Evolutionary conservation across 176 grass and related monocot species (phyloP).

Genomic region (Carex scoparia): DNA sequence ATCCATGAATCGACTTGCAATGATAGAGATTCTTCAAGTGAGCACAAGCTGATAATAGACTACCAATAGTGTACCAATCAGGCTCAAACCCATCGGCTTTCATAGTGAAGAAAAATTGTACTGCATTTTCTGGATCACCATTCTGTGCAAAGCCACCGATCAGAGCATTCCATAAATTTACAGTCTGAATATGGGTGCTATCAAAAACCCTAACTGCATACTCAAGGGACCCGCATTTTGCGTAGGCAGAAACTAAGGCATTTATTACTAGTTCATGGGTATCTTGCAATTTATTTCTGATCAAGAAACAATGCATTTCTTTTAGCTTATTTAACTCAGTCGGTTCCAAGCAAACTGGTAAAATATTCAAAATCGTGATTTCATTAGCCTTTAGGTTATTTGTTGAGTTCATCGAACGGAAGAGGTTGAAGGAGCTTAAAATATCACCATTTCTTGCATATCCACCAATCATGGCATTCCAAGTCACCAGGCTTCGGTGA

Average conservation of each 20-base stretch:
- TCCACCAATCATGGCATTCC: slow-evolving; percentile 51
- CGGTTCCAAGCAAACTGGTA: slow-evolving; percentile 28
- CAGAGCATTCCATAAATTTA: slow-evolving; percentile 51
- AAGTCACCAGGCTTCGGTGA: slow-evolving; percentile 42
- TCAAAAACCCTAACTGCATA: slow-evolving; percentile 33
- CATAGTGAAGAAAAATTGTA: slow-evolving; percentile 47
- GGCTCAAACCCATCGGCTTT: slow-evolving; percentile 22
- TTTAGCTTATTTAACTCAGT: slow-evolving; percentile 33
- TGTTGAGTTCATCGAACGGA: slow-evolving; percentile 37
- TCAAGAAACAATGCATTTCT: slow-evolving; percentile 46
- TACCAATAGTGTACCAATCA: slow-evolving; percentile 56
- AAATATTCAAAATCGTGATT: slow-evolving; percentile 47
- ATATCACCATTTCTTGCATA: slow-evolving; percentile 39
- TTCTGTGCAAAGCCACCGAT: slow-evolving; percentile 50
- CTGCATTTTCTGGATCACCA: slow-evolving; percentile 8
- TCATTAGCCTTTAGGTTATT: slow-evolving; percentile 33
- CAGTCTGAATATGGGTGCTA: slow-evolving; percentile 26
- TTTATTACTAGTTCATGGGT: slow-evolving; percentile 40
- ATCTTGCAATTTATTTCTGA: slow-evolving; percentile 37
- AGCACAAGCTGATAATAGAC: slow-evolving; percentile 47
- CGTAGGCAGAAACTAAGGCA: slow-evolving; percentile 51
- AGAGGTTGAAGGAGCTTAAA: slow-evolving; percentile 25
- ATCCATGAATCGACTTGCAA: slow-evolving; percentile 48
- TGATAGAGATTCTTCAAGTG: slow-evolving; percentile 29
- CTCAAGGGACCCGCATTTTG: slow-evolving; percentile 36